Percentiles rank a stretch among this genome's conserved stretches.
These are phyloP conservation scores for Dacryopinax spathularia DNA, from an alignment of 768 basidiomycete species.

Conservation along the genomic window DNA sequence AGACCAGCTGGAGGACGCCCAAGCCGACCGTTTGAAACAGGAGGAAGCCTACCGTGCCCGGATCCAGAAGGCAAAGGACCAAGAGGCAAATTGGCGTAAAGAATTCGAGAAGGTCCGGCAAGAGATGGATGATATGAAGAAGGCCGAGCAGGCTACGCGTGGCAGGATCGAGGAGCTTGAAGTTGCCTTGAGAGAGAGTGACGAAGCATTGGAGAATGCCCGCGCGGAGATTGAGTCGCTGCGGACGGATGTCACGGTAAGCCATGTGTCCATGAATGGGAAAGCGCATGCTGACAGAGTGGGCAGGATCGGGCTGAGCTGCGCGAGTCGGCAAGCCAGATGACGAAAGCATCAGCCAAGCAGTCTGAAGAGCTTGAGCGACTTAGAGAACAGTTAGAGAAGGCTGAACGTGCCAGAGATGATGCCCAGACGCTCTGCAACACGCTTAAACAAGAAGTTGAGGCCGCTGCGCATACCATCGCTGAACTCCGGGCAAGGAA, in stretches of 20 bases:
- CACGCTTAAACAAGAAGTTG: slow-evolving; percentile 3
- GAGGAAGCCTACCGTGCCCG: slow-evolving; percentile 47
- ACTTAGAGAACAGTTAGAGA: slow-evolving; percentile 10
- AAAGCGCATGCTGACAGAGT: not conserved
- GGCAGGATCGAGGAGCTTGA: slow-evolving; percentile 70
- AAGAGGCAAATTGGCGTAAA: slow-evolving; percentile 52
- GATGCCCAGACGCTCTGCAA: slow-evolving; percentile 8
- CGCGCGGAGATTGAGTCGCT: slow-evolving; percentile 73
- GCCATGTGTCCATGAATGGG: slow-evolving; percentile 18
- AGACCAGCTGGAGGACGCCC: slow-evolving; percentile 64
- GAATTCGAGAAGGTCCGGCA: slow-evolving; percentile 55
- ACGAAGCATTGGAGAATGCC: slow-evolving; percentile 74
- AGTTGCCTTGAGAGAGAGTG: slow-evolving; percentile 77
- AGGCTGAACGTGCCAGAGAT: slow-evolving; percentile 10
- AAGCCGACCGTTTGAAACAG: slow-evolving; percentile 55
- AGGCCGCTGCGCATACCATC: not conserved
- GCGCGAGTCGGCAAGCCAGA: not conserved
- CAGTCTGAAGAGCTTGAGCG: slow-evolving; percentile 31
- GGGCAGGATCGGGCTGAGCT: not conserved
- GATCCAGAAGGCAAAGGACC: slow-evolving; percentile 55
- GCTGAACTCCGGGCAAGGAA: not conserved
- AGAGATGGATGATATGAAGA: slow-evolving; percentile 47
- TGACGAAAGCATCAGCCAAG: slow-evolving; percentile 13
- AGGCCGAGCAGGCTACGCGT: slow-evolving; percentile 48
- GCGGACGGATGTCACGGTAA: slow-evolving; percentile 61